Evolutionary conservation across 2,329 filamentous ascomycete genomes (phyloP).

Genomic region (Exophiala bonariae): DNA sequence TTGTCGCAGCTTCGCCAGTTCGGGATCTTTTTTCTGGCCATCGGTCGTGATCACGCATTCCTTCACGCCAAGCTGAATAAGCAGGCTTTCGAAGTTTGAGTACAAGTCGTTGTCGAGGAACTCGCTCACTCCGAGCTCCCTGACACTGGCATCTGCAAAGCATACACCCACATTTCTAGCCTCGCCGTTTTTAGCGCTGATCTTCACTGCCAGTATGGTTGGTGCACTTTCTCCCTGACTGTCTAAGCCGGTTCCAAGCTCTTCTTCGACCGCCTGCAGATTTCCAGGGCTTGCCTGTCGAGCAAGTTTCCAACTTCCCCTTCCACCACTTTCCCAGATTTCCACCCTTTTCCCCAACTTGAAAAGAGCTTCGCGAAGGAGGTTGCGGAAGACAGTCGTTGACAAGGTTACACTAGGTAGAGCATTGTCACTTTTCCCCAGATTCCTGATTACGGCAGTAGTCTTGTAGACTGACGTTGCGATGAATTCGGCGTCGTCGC

Average conservation of each 20-base stretch:
- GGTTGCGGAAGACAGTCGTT: conserved; percentile 90
- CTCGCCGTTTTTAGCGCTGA: conserved; percentile 82
- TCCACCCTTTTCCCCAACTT: conserved; percentile 87
- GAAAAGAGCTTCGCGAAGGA: conserved; percentile 90
- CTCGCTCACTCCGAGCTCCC: conserved; percentile 93
- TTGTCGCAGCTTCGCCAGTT: conserved; percentile 79
- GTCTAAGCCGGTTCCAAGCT: conserved; percentile 70
- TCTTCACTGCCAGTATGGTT: conserved; percentile 92
- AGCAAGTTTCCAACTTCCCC: conserved; percentile 80
- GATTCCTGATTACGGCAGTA: conserved; percentile 86
- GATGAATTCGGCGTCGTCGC: conserved; percentile 48
- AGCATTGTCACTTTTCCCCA: conserved; percentile 81
- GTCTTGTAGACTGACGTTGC: conserved; percentile 86
- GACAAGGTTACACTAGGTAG: conserved; percentile 95
- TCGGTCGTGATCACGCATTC: conserved; percentile 88
- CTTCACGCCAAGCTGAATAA: conserved; percentile 94
- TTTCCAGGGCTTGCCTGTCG: conserved; percentile 97
- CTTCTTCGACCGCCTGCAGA: conserved; percentile 93
- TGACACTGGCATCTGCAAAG: conserved; percentile 94
- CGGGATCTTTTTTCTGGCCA: conserved; percentile 77
- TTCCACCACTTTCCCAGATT: conserved; percentile 77
- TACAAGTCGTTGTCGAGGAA: conserved; percentile 99
- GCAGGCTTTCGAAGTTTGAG: conserved; percentile 93
- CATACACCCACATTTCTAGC: conserved; percentile 88
- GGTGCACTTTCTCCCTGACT: conserved; percentile 62